Conservation (phyloP, 2,329 filamentous ascomycete species). For the Tolypocladium tundrense region DNA sequence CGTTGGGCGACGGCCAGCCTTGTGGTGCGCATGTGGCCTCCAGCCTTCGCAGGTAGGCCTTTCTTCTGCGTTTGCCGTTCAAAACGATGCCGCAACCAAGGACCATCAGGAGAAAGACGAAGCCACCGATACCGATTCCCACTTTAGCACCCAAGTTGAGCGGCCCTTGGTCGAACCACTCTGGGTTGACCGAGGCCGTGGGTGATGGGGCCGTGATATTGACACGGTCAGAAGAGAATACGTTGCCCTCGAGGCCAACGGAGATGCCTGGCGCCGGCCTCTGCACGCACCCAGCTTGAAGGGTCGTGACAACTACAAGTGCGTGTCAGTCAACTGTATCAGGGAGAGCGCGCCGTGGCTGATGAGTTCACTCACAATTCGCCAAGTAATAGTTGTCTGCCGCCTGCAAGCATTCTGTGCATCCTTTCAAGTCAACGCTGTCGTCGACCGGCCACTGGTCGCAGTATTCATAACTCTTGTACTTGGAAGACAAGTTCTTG, state of each 20-base stretch:
- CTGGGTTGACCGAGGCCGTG: constrained; percentile 25
- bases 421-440: constrained; percentile 26
- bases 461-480: constrained; percentile 44
- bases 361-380: constrained; percentile 36
- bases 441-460: constrained; percentile 31
- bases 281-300: constrained; percentile 47
- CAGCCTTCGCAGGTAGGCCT: constrained; percentile 38
- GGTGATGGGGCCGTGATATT: constrained; percentile 40
- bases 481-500: constrained; percentile 35
- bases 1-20: constrained; percentile 29
- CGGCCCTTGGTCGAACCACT: constrained; percentile 31
- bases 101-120: constrained; percentile 36
- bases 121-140: constrained; percentile 43
- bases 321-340: constrained; percentile 10
- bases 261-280: constrained; percentile 33
- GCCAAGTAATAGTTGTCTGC: constrained; percentile 29
- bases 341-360: neutral
- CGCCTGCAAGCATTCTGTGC: constrained; percentile 34
- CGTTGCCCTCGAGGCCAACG: constrained; percentile 38
- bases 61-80: constrained; percentile 44
- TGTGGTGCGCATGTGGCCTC: constrained; percentile 26
- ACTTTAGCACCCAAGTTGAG: constrained; percentile 45
- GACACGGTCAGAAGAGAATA: constrained; percentile 39
- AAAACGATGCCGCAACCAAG: constrained; percentile 44
- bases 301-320: constrained; percentile 32